A percentile compares a stretch with the other conserved stretches of the same genome.
Conservation (phyloP, 768 basidiomycete species). For the Clitopilus passeckerianus region DNA sequence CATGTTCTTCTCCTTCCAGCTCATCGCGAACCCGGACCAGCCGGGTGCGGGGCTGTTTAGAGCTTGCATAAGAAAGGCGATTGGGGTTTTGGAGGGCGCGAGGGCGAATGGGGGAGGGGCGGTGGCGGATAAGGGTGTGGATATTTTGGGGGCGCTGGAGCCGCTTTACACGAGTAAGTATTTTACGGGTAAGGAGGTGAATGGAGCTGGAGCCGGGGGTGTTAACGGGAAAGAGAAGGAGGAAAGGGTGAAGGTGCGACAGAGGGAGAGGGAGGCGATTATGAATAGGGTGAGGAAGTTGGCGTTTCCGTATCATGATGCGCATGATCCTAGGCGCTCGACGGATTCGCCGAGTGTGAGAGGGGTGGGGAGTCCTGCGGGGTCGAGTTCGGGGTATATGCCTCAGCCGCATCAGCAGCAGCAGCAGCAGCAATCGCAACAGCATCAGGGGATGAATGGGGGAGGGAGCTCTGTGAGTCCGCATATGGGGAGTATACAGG, state of each 20-base stretch:
- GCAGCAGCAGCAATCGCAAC: slow-evolving; percentile 29
- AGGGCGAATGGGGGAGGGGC: slow-evolving; percentile 38
- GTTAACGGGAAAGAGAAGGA: slow-evolving; percentile 47
- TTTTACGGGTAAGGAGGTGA: neutral
- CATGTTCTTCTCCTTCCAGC: slow-evolving; percentile 90
- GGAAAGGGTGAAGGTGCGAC: slow-evolving; percentile 36
- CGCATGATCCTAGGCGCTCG: slow-evolving; percentile 46
- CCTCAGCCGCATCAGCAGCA: slow-evolving; percentile 44
- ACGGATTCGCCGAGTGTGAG: slow-evolving; percentile 38
- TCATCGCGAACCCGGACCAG: slow-evolving; percentile 76
- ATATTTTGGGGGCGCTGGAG: slow-evolving; percentile 65
- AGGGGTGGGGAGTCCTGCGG: neutral
- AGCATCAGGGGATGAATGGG: slow-evolving; percentile 25
- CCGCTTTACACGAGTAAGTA: slow-evolving; percentile 56
- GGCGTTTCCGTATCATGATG: slow-evolving; percentile 79
- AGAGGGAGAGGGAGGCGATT: slow-evolving; percentile 57
- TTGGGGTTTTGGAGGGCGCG: slow-evolving; percentile 59
- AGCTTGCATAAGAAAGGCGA: slow-evolving; percentile 66
- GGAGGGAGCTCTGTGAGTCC: neutral
- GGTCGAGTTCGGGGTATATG: slow-evolving; percentile 38
- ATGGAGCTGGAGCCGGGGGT: too few relatives aligned
- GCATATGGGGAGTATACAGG: slow-evolving; percentile 2
- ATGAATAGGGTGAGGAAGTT: slow-evolving; percentile 67
- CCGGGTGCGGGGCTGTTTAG: slow-evolving; percentile 76
- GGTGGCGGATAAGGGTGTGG: slow-evolving; percentile 71